phyloP scores from a whole-genome alignment of 1,139 yeast genomes.

The Meyerozyma smithsonii region DNA sequence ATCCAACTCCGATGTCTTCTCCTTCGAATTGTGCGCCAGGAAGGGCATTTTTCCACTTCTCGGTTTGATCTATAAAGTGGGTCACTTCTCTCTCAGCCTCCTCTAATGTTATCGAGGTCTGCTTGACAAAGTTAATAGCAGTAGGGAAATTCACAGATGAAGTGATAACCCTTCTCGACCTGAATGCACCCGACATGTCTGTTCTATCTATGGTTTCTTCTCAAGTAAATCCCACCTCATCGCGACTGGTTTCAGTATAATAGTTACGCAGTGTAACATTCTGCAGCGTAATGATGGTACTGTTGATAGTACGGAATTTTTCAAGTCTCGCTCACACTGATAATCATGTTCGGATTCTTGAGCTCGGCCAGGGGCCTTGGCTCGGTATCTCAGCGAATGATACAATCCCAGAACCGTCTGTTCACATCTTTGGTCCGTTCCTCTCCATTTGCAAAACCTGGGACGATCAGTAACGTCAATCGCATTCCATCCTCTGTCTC shows the following conservation, averaged over 20 bases:
- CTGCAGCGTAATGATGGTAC: neutral
- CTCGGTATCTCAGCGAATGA: neutral
- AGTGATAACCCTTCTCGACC: conserved; percentile 33
- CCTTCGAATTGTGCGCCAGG: conserved; percentile 8
- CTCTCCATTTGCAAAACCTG: neutral
- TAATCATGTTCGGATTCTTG: neutral
- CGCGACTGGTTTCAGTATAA: neutral
- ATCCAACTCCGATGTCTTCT: conserved; percentile 14
- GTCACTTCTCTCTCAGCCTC: conserved; percentile 45
- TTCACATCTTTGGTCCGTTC: neutral
- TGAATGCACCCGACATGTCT: neutral
- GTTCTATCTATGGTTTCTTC: too few species aligned
- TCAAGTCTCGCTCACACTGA: neutral
- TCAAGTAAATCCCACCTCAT: conserved; percentile 2
- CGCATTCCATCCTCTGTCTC: conserved; percentile 5
- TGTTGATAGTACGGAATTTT: conserved; percentile 1
- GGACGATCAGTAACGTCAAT: neutral
- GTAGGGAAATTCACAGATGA: conserved; percentile 49
- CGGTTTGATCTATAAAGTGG: conserved; percentile 38
- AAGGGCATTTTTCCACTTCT: conserved; percentile 10
- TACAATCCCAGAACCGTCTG: neutral
- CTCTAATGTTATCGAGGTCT: conserved; percentile 26
- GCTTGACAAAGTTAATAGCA: conserved; percentile 31
- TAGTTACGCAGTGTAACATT: neutral
- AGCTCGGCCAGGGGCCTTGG: neutral